phyloP scores from a whole-genome alignment of 2,329 filamentous ascomycete genomes.

The Whalleya microplaca region DNA sequence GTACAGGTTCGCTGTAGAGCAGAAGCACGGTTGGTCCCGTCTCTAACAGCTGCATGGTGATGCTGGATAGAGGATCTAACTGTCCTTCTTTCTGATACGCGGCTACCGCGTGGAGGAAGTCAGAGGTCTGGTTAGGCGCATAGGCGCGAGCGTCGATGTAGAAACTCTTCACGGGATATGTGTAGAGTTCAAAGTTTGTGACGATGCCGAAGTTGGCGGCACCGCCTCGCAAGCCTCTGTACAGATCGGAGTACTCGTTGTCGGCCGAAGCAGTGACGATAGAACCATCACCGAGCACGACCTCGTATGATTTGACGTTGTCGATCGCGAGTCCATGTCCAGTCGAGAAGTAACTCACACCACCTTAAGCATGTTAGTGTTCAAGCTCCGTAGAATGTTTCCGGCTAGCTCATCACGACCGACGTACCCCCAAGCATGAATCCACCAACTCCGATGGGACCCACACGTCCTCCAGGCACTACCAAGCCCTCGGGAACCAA shows the following conservation, averaged over 20 bases:
- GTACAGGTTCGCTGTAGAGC: conserved; percentile 18
- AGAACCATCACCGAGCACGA: conserved; percentile 33
- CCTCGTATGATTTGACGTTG: conserved; percentile 29
- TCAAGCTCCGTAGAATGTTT: conserved; percentile 6
- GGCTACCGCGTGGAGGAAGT: conserved; percentile 24
- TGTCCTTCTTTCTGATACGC: conserved; percentile 26
- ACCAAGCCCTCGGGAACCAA: conserved; percentile 30
- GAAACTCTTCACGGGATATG: conserved; percentile 15
- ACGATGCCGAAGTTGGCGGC: conserved; percentile 38
- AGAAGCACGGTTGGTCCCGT: conserved; percentile 25
- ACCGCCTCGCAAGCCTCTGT: conserved; percentile 33
- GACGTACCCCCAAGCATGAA: conserved; percentile 38
- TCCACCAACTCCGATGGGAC: conserved; percentile 35
- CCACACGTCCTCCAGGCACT: conserved; percentile 34
- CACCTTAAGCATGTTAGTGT: conserved; percentile 19
- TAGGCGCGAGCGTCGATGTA: conserved; percentile 24
- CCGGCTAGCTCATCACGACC: neutral
- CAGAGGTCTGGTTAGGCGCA: conserved; percentile 19
- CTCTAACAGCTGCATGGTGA: conserved; percentile 23
- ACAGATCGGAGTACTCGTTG: conserved; percentile 34
- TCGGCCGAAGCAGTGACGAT: conserved; percentile 31
- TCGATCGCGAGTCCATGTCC: conserved; percentile 28
- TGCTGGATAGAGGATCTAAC: conserved; percentile 18
- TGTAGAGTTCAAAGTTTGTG: conserved; percentile 35
- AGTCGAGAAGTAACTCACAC: conserved; percentile 36